These are phyloP conservation scores for Paradendryphiella salina DNA, from an alignment of 2,329 filamentous ascomycete genomes.

Conservation along the genomic window DNA sequence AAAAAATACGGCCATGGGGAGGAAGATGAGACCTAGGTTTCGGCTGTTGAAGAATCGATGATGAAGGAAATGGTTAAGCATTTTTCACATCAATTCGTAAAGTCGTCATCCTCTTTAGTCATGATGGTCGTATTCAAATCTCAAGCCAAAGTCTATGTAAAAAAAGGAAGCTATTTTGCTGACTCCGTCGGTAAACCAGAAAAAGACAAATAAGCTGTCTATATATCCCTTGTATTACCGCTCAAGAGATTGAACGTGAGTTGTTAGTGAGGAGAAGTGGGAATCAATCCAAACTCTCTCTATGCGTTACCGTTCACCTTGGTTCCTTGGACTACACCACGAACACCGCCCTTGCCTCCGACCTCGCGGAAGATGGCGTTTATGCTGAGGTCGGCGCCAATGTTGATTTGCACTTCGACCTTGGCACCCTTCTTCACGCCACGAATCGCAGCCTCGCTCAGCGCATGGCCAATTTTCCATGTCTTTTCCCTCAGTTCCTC, in stretches of 20 bases:
- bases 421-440: conserved; percentile 85
- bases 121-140: not conserved
- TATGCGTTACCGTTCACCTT: conserved; percentile 41
- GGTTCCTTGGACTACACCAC: conserved; percentile 36
- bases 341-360: conserved; percentile 75
- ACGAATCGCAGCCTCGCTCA: conserved; percentile 84
- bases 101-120: not conserved
- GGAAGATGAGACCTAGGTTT: conserved; percentile 30
- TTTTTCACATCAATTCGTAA: not conserved
- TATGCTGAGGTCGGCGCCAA: conserved; percentile 76
- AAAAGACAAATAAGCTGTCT: not conserved
- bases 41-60: conserved; percentile 29
- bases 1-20: conserved; percentile 20
- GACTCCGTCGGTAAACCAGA: not conserved
- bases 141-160: not conserved
- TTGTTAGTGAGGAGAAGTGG: not conserved
- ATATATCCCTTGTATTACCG: not conserved
- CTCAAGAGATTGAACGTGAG: not conserved
- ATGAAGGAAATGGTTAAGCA: not conserved
- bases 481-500: conserved; percentile 88
- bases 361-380: conserved; percentile 83
- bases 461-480: conserved; percentile 81
- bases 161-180: not conserved
- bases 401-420: conserved; percentile 91
- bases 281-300: not conserved